A percentile compares a stretch with the other conserved stretches of the same genome.
Conservation (phyloP, 2,329 filamentous ascomycete species). For the Helotiales sp. region DNA sequence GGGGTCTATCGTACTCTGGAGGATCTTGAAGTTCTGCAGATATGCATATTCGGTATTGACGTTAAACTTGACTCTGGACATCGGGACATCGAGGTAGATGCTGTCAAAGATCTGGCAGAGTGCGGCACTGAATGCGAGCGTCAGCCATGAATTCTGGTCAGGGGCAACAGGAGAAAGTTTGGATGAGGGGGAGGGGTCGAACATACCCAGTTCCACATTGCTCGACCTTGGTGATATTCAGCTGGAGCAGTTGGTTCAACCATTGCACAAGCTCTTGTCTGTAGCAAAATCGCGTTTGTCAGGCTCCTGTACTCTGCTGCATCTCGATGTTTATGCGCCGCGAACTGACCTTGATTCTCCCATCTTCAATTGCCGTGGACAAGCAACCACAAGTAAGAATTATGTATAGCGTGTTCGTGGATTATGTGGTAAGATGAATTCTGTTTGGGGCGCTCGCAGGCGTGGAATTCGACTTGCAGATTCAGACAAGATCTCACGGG, state of each 20-base stretch:
- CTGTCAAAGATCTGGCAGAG: slow-evolving; percentile 98
- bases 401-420: background rate
- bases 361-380: slow-evolving; percentile 24
- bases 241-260: slow-evolving; percentile 96
- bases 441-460: background rate
- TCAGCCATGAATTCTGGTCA: slow-evolving; percentile 14
- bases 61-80: slow-evolving; percentile 97
- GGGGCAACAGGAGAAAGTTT: slow-evolving; percentile 25
- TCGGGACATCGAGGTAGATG: slow-evolving; percentile 93
- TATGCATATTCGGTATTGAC: slow-evolving; percentile 97
- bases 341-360: slow-evolving; percentile 37
- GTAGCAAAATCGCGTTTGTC: slow-evolving; percentile 18
- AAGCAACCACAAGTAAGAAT: background rate
- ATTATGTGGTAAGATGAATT: background rate
- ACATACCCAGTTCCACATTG: slow-evolving; percentile 96
- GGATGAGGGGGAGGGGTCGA: slow-evolving; percentile 37
- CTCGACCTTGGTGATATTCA: slow-evolving; percentile 98
- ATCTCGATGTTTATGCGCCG: slow-evolving; percentile 15
- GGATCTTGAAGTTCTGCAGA: slow-evolving; percentile 96
- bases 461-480: background rate
- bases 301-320: slow-evolving; percentile 8
- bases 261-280: slow-evolving; percentile 96
- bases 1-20: slow-evolving; percentile 71
- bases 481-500: background rate
- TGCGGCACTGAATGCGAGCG: slow-evolving; percentile 65